Evolutionary conservation across 2,329 filamentous ascomycete species (phyloP).

Genomic region (Hymenoscyphus infarciens): DNA sequence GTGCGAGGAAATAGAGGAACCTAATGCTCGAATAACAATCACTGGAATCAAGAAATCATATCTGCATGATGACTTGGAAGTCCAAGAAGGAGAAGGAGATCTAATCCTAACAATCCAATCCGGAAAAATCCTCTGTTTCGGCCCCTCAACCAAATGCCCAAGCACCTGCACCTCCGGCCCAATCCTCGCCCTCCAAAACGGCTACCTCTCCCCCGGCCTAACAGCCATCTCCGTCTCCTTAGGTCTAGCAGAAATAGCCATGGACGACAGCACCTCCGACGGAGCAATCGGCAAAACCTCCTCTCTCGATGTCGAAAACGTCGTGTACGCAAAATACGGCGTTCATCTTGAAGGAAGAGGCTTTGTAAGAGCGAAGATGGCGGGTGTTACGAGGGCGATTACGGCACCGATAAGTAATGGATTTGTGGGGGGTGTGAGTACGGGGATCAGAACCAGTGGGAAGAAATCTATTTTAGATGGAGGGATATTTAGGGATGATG

Average conservation of each 20-base stretch:
- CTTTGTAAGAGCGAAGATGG: conserved; percentile 42
- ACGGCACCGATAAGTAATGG: conserved; percentile 37
- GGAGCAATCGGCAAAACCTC: conserved; percentile 38
- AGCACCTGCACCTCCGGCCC: conserved; percentile 25
- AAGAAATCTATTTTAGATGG: conserved; percentile 40
- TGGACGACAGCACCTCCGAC: conserved; percentile 44
- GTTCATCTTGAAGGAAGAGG: conserved; percentile 40
- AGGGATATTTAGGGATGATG: conserved; percentile 41
- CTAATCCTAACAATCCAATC: conserved; percentile 40
- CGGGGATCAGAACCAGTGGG: conserved; percentile 39
- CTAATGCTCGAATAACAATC: conserved; percentile 35
- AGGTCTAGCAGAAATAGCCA: conserved; percentile 48
- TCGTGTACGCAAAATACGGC: conserved; percentile 41
- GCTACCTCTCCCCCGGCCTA: conserved; percentile 46
- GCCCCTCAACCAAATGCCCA: conserved; percentile 33
- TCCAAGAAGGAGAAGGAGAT: conserved; percentile 25
- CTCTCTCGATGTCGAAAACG: conserved; percentile 31
- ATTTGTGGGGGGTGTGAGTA: conserved; percentile 42
- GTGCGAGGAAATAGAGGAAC: conserved; percentile 27
- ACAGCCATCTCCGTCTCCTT: conserved; percentile 47
- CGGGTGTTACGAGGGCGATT: conserved; percentile 43
- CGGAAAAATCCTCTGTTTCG: conserved; percentile 42
- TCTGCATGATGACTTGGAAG: neutral
- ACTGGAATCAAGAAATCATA: conserved; percentile 40
- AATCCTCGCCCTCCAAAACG: conserved; percentile 40